Conservation (phyloP, 441 rosid species). For the Corymbia citriodora region DNA sequence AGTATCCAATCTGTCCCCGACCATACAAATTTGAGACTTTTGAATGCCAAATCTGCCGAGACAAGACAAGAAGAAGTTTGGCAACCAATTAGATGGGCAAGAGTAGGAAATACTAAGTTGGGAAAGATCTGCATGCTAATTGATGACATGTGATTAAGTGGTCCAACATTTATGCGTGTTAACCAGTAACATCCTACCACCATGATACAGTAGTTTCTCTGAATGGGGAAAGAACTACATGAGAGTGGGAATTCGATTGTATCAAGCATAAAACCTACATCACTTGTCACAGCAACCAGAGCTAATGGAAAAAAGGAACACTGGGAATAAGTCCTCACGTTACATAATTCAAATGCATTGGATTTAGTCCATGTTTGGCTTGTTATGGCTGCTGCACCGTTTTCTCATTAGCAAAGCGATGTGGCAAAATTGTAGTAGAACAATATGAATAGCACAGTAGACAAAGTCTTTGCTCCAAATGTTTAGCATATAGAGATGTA, state of each 20-base stretch:
- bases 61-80: neutral
- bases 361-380: neutral
- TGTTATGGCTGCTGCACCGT: neutral
- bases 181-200: neutral
- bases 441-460: neutral
- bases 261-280: neutral
- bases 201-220: neutral
- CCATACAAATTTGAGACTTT: conserved; percentile 85
- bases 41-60: conserved; percentile 62
- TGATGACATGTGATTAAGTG: neutral
- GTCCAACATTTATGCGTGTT: neutral
- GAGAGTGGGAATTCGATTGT: neutral
- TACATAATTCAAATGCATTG: neutral
- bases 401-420: neutral
- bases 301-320: neutral
- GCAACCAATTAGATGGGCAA: neutral
- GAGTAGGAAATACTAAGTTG: neutral
- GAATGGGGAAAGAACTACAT: neutral
- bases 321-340: neutral
- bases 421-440: neutral
- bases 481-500: neutral
- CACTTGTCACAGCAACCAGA: neutral
- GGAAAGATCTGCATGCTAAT: neutral
- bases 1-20: conserved; percentile 75
- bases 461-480: neutral